Evolutionary conservation across 768 basidiomycete species (phyloP), one percentile per base, ranked within the genome.

Genomic region (Lactarius evosmus): DNA sequence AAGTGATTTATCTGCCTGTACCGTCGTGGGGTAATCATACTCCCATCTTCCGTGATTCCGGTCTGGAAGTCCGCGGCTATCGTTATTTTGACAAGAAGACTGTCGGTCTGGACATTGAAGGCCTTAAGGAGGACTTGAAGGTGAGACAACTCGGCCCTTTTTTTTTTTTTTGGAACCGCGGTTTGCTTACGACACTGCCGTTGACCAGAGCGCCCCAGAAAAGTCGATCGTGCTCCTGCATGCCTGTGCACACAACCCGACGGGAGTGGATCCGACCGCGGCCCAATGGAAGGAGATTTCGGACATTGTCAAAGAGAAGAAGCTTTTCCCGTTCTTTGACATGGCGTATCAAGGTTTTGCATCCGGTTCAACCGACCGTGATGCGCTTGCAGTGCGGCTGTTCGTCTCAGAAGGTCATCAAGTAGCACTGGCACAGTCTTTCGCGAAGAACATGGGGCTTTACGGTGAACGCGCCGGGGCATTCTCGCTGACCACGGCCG

Each of bases 331-430:
- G 58, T 94, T 98, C 86, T 98, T 98, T 75, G 97, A 99, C 78
- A 98, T 98, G 95, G 96, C 97, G 17, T 99, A 99, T 80, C 94
- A 97, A 77, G 97, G 97, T 57, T 99, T 99, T 75, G 96, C 97
- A 38, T 97, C 95, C 27, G 97, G 97, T 56, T 87, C 87, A 57
- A 94, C 93, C 68, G 75, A 87, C 68, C 87, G 86, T 61, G 97
- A 99, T 72, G 97, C 96, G 12, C 95, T 93, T 75, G 94, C 96
- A 34, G 86, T 98, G 63, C 91, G 96, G 68, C 86, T 96, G 78
- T 98, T 99, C 74, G 91, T 96, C 58, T 80, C 86, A 22, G 80
- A 93, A 74, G 92, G 93, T 27, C 95, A 97, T 78, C 89, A 95
- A 72, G 76, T 95, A 70, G 91, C 95, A 32, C 83, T 98, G 29